Conservation (phyloP, 306 rosid genomes). For the Rosa rugosa region DNA sequence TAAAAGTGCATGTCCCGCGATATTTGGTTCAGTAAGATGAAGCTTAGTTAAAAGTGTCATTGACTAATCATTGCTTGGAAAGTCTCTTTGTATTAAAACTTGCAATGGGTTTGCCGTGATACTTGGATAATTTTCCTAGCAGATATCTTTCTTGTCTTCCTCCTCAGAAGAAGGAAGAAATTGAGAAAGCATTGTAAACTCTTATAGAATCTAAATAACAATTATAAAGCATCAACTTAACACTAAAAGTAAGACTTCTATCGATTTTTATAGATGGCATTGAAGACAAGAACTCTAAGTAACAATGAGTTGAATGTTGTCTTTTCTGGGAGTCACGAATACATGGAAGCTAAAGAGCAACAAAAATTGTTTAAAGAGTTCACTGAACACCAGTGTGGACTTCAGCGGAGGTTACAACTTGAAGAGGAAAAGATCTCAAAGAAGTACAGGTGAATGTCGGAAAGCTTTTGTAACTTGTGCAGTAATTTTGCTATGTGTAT, state of each 20-base stretch:
- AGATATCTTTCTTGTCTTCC: background rate
- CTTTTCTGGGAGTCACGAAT: slow-evolving; percentile 41
- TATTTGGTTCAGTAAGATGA: background rate
- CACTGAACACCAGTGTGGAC: slow-evolving; percentile 38
- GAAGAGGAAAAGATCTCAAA: slow-evolving; percentile 43
- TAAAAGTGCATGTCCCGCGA: background rate
- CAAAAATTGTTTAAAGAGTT: slow-evolving; percentile 44
- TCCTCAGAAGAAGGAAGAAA: background rate
- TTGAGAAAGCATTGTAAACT: background rate
- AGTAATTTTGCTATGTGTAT: background rate
- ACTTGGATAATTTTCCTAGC: background rate
- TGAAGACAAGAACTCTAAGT: background rate
- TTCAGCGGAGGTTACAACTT: slow-evolving; percentile 41
- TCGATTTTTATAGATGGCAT: slow-evolving; percentile 27
- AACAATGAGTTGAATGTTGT: slow-evolving; percentile 46
- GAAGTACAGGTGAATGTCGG: background rate
- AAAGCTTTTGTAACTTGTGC: background rate
- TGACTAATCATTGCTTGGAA: background rate
- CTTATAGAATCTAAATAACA: background rate
- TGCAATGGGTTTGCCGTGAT: background rate
- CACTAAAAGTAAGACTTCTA: background rate
- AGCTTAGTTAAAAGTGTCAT: background rate
- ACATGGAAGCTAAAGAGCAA: slow-evolving; percentile 40
- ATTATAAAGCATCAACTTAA: background rate
- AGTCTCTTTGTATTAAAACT: background rate